A percentile compares a stretch with the other conserved stretches of the same genome.
phyloP scores from a whole-genome alignment of 2,329 filamentous ascomycete species.

The Davidsoniella virescens region DNA sequence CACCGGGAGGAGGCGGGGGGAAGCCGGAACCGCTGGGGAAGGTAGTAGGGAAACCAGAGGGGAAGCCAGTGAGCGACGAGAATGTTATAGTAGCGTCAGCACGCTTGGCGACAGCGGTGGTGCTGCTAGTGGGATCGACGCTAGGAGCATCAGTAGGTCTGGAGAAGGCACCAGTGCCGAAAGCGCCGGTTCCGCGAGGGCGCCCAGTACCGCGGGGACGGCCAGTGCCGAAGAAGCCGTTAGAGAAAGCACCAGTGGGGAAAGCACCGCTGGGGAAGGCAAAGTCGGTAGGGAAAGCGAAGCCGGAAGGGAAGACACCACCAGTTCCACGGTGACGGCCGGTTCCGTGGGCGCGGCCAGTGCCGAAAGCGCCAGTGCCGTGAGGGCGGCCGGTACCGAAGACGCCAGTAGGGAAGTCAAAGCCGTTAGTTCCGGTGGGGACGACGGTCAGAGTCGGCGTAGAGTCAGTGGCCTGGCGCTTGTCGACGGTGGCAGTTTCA shows the following conservation, averaged over 20 bases:
- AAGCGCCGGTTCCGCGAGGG: conserved; percentile 1
- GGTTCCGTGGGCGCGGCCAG: conserved; percentile 4
- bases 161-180: not conserved
- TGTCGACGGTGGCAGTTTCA: not conserved
- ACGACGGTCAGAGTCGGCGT: not conserved
- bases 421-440: not conserved
- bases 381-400: not conserved
- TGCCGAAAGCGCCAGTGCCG: not conserved
- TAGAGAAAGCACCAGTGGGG: not conserved
- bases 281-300: not conserved
- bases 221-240: not conserved
- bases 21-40: not conserved
- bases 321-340: conserved; percentile 1
- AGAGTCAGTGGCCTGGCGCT: not conserved
- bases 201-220: conserved; percentile 3
- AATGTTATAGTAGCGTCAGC: not conserved
- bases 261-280: not conserved
- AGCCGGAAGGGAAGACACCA: not conserved
- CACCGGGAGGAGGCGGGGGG: not conserved
- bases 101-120: not conserved
- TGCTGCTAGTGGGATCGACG: not conserved
- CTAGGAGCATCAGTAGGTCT: not conserved
- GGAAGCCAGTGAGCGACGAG: not conserved
- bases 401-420: not conserved
- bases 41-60: not conserved